Base-by-base conservation (phyloP, 2,329 filamentous ascomycete genomes). In the Shiraia bambusicola region DNA sequence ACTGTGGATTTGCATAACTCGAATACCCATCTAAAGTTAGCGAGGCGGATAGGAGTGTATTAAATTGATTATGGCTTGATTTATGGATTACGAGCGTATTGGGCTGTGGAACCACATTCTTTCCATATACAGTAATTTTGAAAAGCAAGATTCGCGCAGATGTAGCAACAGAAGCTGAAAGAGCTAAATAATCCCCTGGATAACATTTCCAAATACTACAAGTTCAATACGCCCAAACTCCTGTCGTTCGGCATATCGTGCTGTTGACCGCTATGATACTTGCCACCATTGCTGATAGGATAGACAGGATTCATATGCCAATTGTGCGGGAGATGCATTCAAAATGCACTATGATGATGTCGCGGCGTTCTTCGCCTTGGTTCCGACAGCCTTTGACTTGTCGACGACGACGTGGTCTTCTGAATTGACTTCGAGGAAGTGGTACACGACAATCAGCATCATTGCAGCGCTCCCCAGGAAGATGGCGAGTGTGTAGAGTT, bases 351-450 rank as follows among this genome's bases (percentile, higher is more conserved):
- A 22, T 22, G 19, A 22, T 22, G 19, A 22, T 22, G 19, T 22
- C 19, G 19, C 19, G 8, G 8, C 19, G 19, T 22, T 22, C 19
- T 22, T 68, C 6, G 49, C 54, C 47, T 67, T 69, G 29, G 46
- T 58, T 17, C 52, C 47, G 27, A 52, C 53, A 24, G 40, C 44
- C 40, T 59, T 65, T 17, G 56, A 49, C 43, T 66, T 65, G 45
- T 60, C 51, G 13, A 51, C 49, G 14, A 53, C 42, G 17, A 54
- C 54, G 38, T 69, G 59, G 44, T 84, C 79, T 53, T 79, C 76
- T n/a, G 88, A 82, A 66, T 98, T 97, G 75, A 95, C 81, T 69
- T 97, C 92, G 61, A 98, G 83, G 74, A 94, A 97, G 71, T 97
- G 90, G 73, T 98, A 97, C 19, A 95, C 73, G 22, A 98, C 83